These are phyloP conservation scores for Scheffersomyces illinoinensis DNA, from an alignment of 1,139 yeast genomes.

Conservation along the genomic window DNA sequence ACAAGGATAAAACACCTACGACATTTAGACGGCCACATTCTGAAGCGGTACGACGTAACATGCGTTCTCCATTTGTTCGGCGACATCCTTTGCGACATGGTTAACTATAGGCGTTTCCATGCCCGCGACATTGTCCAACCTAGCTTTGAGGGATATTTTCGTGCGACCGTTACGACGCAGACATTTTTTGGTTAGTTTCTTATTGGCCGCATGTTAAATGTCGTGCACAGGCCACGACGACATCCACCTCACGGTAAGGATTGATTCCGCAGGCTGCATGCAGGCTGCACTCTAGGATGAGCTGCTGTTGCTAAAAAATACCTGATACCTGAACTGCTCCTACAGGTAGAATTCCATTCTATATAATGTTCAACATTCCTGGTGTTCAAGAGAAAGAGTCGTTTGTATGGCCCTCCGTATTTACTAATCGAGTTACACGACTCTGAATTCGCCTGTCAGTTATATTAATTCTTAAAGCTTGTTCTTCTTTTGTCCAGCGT, in stretches of 20 bases:
- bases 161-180: background rate
- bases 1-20: background rate
- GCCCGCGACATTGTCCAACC: background rate
- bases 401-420: background rate
- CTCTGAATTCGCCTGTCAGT: background rate
- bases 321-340: background rate
- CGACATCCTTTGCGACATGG: background rate
- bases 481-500: background rate
- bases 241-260: background rate
- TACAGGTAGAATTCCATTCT: background rate
- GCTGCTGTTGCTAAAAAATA: background rate
- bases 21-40: background rate
- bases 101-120: background rate
- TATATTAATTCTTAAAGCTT: background rate
- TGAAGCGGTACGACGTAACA: background rate
- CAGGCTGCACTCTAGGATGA: background rate
- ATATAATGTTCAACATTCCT: background rate
- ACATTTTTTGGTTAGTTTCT: background rate
- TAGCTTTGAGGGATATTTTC: background rate
- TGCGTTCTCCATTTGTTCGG: background rate
- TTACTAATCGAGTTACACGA: background rate
- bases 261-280: background rate
- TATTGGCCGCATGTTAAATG: background rate
- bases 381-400: background rate
- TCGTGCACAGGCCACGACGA: background rate